phyloP scores from a whole-genome alignment of 306 rosid genomes.

The Quercus suber region DNA sequence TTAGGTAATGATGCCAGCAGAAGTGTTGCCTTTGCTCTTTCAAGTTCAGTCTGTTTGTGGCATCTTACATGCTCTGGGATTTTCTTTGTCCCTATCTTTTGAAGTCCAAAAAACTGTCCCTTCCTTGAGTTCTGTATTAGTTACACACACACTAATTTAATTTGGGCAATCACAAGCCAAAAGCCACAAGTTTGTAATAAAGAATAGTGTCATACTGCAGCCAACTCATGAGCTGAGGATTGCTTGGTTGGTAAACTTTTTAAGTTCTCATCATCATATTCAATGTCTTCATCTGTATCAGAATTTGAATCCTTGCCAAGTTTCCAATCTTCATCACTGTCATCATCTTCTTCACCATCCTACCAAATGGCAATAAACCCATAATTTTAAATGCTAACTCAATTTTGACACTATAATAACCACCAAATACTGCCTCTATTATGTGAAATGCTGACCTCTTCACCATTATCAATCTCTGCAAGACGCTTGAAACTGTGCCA shows the following conservation, averaged over 20 bases:
- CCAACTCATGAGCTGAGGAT: constrained; percentile 46
- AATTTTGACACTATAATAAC: not conserved
- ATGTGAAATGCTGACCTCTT: constrained; percentile 44
- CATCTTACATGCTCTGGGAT: constrained; percentile 80
- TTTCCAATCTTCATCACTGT: constrained; percentile 77
- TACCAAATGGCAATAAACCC: constrained; percentile 30
- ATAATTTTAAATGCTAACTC: not conserved
- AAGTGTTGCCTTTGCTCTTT: constrained; percentile 88
- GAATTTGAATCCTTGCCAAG: constrained; percentile 45
- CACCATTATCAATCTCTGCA: constrained; percentile 62
- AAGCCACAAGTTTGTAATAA: constrained; percentile 13
- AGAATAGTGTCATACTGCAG: constrained; percentile 67
- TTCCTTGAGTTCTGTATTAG: constrained; percentile 64
- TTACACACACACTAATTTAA: constrained; percentile 15
- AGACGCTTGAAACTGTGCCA: constrained; percentile 92
- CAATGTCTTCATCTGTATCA: constrained; percentile 72
- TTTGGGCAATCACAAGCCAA: constrained; percentile 25
- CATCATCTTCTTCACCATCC: constrained; percentile 61
- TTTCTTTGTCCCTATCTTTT: constrained; percentile 76
- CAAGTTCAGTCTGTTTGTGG: constrained; percentile 85
- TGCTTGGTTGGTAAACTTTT: constrained; percentile 37
- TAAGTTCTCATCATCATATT: constrained; percentile 56
- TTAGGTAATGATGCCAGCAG: constrained; percentile 81
- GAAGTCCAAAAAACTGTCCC: constrained; percentile 79
- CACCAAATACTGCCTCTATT: constrained; percentile 3